phyloP scores from a whole-genome alignment of 2,329 filamentous ascomycete species.

The Parasarocladium wereldwijsianum region DNA sequence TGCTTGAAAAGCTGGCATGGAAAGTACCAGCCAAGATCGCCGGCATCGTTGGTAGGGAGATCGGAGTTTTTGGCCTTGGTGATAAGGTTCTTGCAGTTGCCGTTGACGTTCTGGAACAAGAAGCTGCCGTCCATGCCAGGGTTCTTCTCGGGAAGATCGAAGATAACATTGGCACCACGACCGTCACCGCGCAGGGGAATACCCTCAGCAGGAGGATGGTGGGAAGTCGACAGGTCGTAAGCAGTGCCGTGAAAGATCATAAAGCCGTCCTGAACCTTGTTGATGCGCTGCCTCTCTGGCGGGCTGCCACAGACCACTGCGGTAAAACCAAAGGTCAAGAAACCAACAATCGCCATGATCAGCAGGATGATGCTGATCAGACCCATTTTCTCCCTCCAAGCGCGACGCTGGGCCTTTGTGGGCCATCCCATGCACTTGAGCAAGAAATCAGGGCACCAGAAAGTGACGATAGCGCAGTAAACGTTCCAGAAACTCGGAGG shows the following conservation, averaged over 20 bases:
- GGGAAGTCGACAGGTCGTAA: conserved; percentile 65
- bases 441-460: conserved; percentile 82
- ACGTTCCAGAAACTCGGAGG: conserved; percentile 88
- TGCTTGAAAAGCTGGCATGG: conserved; percentile 86
- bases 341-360: conserved; percentile 83
- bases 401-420: conserved; percentile 72
- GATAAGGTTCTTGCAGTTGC: conserved; percentile 85
- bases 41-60: conserved; percentile 59
- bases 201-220: conserved; percentile 67
- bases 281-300: conserved; percentile 60
- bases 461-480: conserved; percentile 87
- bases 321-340: conserved; percentile 93
- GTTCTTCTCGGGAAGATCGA: conserved; percentile 65
- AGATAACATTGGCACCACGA: conserved; percentile 63
- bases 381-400: conserved; percentile 97
- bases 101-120: conserved; percentile 96
- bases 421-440: conserved; percentile 76
- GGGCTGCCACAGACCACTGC: conserved; percentile 68
- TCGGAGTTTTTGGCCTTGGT: conserved; percentile 55
- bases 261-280: conserved; percentile 66
- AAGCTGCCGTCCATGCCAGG: conserved; percentile 85
- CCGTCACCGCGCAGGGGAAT: conserved; percentile 43
- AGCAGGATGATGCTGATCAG: conserved; percentile 83
- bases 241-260: conserved; percentile 95
- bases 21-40: conserved; percentile 89